phyloP scores from a whole-genome alignment of 2,329 filamentous ascomycete species.

The Aspergillaceae sp. region DNA sequence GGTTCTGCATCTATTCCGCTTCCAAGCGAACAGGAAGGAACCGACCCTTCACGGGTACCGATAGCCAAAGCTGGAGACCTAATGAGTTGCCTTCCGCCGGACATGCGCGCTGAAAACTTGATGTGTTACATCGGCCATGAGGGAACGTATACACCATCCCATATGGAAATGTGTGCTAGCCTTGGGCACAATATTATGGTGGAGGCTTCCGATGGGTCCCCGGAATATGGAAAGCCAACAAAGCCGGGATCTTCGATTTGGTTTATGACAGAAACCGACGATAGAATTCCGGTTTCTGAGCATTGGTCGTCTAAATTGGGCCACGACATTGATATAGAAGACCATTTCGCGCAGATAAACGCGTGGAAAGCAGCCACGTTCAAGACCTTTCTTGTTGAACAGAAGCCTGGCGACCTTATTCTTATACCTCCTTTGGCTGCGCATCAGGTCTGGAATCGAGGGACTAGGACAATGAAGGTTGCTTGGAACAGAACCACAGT shows the following conservation, averaged over 20 bases:
- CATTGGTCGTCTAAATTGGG: conserved; percentile 90
- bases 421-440: conserved; percentile 86
- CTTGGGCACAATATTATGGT: conserved; percentile 98
- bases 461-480: conserved; percentile 91
- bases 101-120: conserved; percentile 89
- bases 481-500: conserved; percentile 95
- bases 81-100: conserved; percentile 80
- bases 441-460: conserved; percentile 97
- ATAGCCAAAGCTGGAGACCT: conserved; percentile 74
- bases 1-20: conserved; percentile 41
- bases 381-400: conserved; percentile 85
- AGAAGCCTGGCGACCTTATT: conserved; percentile 84
- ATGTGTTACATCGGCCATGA: conserved; percentile 99
- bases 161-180: conserved; percentile 95
- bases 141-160: conserved; percentile 89
- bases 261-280: conserved; percentile 98
- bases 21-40: conserved; percentile 31
- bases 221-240: conserved; percentile 59
- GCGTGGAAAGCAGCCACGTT: conserved; percentile 95
- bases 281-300: conserved; percentile 80
- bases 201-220: conserved; percentile 61
- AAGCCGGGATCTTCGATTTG: conserved; percentile 84
- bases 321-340: conserved; percentile 93
- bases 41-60: conserved; percentile 42
- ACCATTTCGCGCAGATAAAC: conserved; percentile 90